Percentiles rank a stretch among this genome's conserved stretches.
phyloP scores from a whole-genome alignment of 805 yeast genomes.

The Candida palmyrensis region DNA sequence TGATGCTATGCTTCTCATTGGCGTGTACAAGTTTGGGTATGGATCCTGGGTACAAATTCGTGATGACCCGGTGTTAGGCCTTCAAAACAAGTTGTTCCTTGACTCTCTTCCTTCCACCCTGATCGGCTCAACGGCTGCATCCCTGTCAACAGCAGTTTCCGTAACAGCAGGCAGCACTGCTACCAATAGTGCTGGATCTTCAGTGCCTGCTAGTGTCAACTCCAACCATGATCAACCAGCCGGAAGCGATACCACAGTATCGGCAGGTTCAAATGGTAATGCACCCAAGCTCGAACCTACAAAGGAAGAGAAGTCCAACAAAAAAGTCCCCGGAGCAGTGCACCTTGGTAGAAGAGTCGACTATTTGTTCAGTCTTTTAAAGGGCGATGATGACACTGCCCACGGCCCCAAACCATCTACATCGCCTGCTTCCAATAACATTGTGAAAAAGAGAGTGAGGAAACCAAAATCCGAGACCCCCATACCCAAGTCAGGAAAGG shows the following conservation, averaged over 20 bases:
- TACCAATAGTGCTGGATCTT: constrained; percentile 15
- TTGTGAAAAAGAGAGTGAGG: constrained; percentile 12
- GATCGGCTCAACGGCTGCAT: not conserved
- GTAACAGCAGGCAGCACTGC: constrained; percentile 2
- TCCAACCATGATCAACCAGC: too few relatives aligned
- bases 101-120: constrained; percentile 23
- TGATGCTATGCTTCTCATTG: constrained; percentile 82
- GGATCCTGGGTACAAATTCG: constrained; percentile 94
- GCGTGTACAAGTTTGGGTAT: constrained; percentile 89
- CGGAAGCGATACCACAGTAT: too few relatives aligned
- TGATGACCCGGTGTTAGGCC: constrained; percentile 88
- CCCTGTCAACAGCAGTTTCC: constrained; percentile 15
- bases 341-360: constrained; percentile 91
- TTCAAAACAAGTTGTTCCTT: constrained; percentile 79
- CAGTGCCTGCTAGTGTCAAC: constrained; percentile 23
- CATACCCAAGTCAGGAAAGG: constrained; percentile 10
- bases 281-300: constrained; percentile 10
- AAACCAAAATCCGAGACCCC: constrained; percentile 13
- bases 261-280: constrained; percentile 18
- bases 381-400: constrained; percentile 47
- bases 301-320: constrained; percentile 31
- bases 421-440: constrained; percentile 5
- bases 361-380: constrained; percentile 67
- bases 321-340: constrained; percentile 85
- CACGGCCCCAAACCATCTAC: too few relatives aligned